Base-by-base conservation (phyloP, 2,329 filamentous ascomycete genomes). In the Botrytis medusae region DNA sequence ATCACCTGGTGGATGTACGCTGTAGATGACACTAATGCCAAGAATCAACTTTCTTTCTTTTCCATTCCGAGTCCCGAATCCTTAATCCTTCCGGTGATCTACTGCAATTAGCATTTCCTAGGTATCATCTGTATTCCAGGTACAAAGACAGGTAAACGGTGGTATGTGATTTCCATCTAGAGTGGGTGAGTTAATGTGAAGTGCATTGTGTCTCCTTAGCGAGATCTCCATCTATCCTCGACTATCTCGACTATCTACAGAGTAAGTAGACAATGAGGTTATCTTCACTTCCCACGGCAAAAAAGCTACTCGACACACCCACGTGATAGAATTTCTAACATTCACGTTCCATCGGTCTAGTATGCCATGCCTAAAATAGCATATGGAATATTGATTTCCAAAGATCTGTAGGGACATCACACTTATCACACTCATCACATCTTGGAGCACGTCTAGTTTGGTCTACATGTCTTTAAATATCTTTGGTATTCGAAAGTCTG, bases 31-130 rank as follows among this genome's bases (percentile, higher is more conserved):
- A 65, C 12, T 34, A 16, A 65, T 34, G 42, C 62, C 62, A 65
- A 65, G 62, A n/a, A 46, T 16, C 29, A 48, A 34, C 62, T 48
- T 64, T 46, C 42, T 65, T 65, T 63, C 60, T 42, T n/a, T 44
- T 22, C 16, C 42, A 25, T 48, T 18, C 42, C 62, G 62, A 48
- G 42, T 48, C 29, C 62, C 62, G 62, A 65, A 65, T 37, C 42
- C 6, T 65, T 48, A 65, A 65, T 37, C 42, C 6, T 65, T 48
- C 32, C 42, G 29, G 29, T 29, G n/a, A 46, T 48, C 37, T 37
- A 37, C 34, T 37, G 9, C 37, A 37, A 37, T 37, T 37, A 37
- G 37, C 37, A 37, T 37, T 8, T 37, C 37, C 37, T 37, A 9
- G 37, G 37, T 37, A 9, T 37, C 29, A 9, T 37, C 29, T 46